phyloP scores from a whole-genome alignment of 2,329 filamentous ascomycete genomes.

The Sarocladium oryzae region DNA sequence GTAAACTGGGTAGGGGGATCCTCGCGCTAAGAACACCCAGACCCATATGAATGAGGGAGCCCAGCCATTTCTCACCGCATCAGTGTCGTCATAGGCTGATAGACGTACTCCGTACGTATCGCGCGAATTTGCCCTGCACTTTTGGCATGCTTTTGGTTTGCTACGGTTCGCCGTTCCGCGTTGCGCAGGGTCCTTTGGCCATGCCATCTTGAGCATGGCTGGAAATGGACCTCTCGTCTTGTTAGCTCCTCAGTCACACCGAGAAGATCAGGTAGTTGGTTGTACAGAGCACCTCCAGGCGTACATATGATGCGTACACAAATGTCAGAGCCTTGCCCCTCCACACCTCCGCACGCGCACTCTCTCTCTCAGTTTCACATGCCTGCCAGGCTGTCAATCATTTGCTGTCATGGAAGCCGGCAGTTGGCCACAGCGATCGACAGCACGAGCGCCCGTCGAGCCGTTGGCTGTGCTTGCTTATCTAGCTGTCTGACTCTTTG shows the following conservation, averaged over 20 bases:
- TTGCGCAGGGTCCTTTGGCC: background rate
- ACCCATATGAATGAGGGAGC: background rate
- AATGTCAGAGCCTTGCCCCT: background rate
- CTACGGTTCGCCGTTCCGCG: no score
- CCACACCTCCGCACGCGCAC: conserved; percentile 1
- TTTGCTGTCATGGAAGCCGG: background rate
- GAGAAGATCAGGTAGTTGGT: no score
- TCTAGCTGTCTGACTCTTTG: background rate
- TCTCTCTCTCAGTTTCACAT: no score
- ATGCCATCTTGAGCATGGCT: background rate
- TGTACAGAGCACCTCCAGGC: no score
- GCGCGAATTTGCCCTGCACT: no score
- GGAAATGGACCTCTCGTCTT: background rate
- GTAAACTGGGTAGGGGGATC: background rate
- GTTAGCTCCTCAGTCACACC: background rate
- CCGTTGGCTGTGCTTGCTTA: no score
- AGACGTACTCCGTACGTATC: no score
- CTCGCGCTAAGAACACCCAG: conserved; percentile 3
- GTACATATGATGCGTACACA: no score
- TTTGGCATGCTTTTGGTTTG: no score
- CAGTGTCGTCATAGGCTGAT: conserved; percentile 6
- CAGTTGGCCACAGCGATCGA: background rate
- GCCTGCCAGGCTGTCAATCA: background rate
- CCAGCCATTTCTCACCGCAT: background rate
- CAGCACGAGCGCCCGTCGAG: background rate